Base-by-base conservation (phyloP, 352 stramenopile genomes). In the Phytophthora rubi region DNA sequence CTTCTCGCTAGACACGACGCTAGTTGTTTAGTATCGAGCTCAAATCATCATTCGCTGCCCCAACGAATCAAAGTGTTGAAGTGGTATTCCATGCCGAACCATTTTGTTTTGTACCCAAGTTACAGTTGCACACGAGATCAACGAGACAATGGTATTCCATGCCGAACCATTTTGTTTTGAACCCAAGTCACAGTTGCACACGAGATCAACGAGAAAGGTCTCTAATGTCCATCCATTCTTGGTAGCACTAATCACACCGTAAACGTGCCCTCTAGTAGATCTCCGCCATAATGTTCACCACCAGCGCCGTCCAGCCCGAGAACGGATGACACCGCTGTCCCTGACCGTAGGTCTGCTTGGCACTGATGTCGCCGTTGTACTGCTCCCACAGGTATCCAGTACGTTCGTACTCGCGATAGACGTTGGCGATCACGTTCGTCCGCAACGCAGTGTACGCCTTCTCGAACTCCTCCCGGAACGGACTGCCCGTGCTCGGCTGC, bases 321-420 rank as follows among this genome's bases (percentile, higher is more conserved):
- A 98, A 98, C 48, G 94, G 95, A 63, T 98, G 93, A 51, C 88
- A 93, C 10, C 95, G 81, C 61, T 94, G 89, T 6, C 95, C 95
- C n/a, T 79, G 71, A 1, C 95, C 95, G 54, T 91, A 92, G 15
- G 74, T 61, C 37, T 75, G 30, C 28, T 48, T 59, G 2, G 66
- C 68, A 45, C 83, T 55, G 26, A 86, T 81, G 39, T 92, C 72
- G 32, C 93, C 92, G 57, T 91, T 95, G 77, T 98, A 98, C 74
- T 98, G 93, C 76, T 98, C 95, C 91, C 94, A 98, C 6, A 98
- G 78, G 68, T 93, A 98, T 35, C 94, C 93, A 8, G 89, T 98
- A 6, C 81, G 76, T 67, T 95, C 74, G 71, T 94, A 98, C 70
- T 98, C 88, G 26, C 73, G 37, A 49, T 85, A 82, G 64, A 97